Evolutionary conservation across 2,329 filamentous ascomycete genomes (phyloP).

Genomic region (Cytospora schulzeri): DNA sequence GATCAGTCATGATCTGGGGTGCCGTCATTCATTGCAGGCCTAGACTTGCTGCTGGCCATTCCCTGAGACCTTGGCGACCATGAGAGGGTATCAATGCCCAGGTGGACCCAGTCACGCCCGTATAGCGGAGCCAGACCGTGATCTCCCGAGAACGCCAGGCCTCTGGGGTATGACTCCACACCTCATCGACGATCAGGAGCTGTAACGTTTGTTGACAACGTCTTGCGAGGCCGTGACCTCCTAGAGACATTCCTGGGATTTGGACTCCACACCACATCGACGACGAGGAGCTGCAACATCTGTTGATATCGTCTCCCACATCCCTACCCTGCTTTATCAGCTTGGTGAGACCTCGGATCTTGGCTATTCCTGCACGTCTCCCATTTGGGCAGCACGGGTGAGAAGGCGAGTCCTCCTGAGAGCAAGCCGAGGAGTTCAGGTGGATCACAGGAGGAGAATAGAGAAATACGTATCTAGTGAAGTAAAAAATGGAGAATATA

Average conservation of each 20-base stretch:
- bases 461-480: not conserved
- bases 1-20: not conserved
- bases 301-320: not conserved
- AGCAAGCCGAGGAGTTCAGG: not conserved
- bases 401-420: not conserved
- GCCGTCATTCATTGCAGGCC: not conserved
- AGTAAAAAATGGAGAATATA: not conserved
- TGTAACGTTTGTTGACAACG: not conserved
- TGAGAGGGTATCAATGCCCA: not conserved
- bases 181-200: not conserved
- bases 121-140: not conserved
- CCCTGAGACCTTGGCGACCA: not conserved
- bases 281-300: not conserved
- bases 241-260: not conserved
- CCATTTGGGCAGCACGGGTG: not conserved
- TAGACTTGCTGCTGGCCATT: not conserved
- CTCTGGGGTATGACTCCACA: not conserved
- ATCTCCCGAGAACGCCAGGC: not conserved
- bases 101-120: no score
- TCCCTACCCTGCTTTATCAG: not conserved
- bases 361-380: not conserved
- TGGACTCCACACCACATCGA: not conserved
- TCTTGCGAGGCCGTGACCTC: not conserved
- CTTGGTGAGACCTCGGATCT: not conserved
- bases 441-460: not conserved